Evolutionary conservation across 129 eudicot species (phyloP).

Genomic region (Dittrichia graveolens): DNA sequence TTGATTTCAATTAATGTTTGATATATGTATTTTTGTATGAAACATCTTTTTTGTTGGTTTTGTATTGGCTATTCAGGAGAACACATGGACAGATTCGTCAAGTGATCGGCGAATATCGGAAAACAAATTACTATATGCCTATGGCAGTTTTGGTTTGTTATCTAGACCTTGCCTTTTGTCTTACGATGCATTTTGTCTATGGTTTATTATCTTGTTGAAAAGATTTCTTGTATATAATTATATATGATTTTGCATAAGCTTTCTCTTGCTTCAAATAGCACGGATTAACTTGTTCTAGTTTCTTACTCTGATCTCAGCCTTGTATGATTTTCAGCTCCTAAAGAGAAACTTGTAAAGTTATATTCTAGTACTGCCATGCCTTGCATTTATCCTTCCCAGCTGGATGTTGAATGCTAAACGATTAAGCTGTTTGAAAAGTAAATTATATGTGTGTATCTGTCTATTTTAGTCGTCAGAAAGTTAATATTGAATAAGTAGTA

Average conservation of each 20-base stretch:
- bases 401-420: constrained; percentile 1
- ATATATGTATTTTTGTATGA: neutral
- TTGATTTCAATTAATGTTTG: constrained; percentile 1
- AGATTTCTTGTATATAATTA: neutral
- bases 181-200: constrained; percentile 4
- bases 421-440: neutral
- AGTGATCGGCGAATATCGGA: constrained; percentile 79
- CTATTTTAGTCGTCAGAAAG: neutral
- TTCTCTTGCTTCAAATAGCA: neutral
- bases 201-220: constrained; percentile 8
- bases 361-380: neutral
- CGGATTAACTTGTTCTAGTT: neutral
- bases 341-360: constrained; percentile 1
- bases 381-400: neutral
- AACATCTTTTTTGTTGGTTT: neutral
- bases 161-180: constrained; percentile 2
- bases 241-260: constrained; percentile 3
- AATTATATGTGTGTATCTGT: neutral
- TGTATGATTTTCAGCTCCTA: neutral
- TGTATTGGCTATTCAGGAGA: constrained; percentile 58
- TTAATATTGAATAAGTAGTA: neutral
- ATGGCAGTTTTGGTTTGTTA: constrained; percentile 88
- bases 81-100: constrained; percentile 91
- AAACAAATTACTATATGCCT: constrained; percentile 80
- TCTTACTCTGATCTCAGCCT: neutral